A percentile compares a stretch with the other conserved stretches of the same genome.
Conservation (phyloP, 805 yeast genomes). For the Ogataea wickerhamii region DNA sequence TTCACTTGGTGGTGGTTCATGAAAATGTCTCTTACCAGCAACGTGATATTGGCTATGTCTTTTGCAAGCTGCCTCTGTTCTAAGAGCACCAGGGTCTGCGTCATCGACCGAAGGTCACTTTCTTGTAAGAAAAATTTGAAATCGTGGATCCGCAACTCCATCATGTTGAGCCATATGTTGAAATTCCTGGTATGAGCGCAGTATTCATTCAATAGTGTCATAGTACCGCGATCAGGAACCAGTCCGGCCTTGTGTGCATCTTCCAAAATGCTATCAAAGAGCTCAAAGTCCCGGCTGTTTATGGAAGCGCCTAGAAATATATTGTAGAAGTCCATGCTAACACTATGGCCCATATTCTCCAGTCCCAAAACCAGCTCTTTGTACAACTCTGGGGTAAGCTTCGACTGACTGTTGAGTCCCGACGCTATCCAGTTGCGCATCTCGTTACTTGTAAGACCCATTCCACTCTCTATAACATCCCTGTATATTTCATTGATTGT, state of each 20-base stretch:
- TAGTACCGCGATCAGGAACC: slow-evolving; percentile 19
- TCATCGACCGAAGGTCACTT: slow-evolving; percentile 13
- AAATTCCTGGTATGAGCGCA: slow-evolving; percentile 13
- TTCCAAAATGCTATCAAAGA: slow-evolving; percentile 17
- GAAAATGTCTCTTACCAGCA: slow-evolving; percentile 16
- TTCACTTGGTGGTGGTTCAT: slow-evolving; percentile 10
- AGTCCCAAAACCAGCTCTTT: slow-evolving; percentile 7
- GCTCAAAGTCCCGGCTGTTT: slow-evolving; percentile 10
- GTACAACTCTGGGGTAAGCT: slow-evolving; percentile 14
- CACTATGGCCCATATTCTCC: slow-evolving; percentile 11
- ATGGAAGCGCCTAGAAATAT: slow-evolving; percentile 17
- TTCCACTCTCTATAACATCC: slow-evolving; percentile 18
- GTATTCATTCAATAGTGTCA: slow-evolving; percentile 16
- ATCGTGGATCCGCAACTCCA: slow-evolving; percentile 19
- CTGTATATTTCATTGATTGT: slow-evolving; percentile 14
- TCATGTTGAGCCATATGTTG: slow-evolving; percentile 16
- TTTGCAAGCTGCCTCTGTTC: slow-evolving; percentile 15
- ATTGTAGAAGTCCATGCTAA: slow-evolving; percentile 16
- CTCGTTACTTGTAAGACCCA: slow-evolving; percentile 21
- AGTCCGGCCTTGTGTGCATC: slow-evolving; percentile 14
- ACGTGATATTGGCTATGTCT: slow-evolving; percentile 19
- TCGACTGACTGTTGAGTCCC: slow-evolving; percentile 7
- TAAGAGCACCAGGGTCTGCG: slow-evolving; percentile 14
- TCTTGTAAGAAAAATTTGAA: slow-evolving; percentile 13
- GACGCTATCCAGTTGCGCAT: slow-evolving; percentile 14